Conservation (phyloP, 495 filamentous ascomycete genomes). For the Saxophila tyrrhenica region DNA sequence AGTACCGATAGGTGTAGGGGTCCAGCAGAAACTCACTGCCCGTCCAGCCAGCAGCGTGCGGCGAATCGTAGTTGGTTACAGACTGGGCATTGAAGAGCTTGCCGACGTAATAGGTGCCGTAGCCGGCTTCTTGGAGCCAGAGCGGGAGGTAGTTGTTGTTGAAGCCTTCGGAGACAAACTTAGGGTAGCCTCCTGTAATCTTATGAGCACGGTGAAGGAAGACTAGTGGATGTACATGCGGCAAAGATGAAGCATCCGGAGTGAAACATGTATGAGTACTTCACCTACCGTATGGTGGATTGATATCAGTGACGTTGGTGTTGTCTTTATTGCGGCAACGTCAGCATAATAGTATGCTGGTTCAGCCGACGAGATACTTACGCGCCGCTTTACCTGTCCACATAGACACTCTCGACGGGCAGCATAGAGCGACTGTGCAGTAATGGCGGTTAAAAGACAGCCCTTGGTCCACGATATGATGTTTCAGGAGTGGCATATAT, state of each 20-base stretch:
- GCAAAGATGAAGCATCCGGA: neutral
- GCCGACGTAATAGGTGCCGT: constrained; percentile 62
- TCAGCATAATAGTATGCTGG: neutral
- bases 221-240: neutral
- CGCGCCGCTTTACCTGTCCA: constrained; percentile 53
- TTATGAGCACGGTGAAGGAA: neutral
- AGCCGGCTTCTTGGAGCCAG: constrained; percentile 60
- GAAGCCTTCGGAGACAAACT: constrained; percentile 53
- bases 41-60: constrained; percentile 46
- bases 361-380: neutral
- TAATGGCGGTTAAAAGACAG: constrained; percentile 23
- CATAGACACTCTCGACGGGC: constrained; percentile 26
- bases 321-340: constrained; percentile 35
- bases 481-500: constrained; percentile 24
- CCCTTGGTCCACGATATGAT: constrained; percentile 23
- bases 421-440: constrained; percentile 27
- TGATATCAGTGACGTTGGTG: constrained; percentile 63
- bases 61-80: constrained; percentile 29
- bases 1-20: constrained; percentile 60
- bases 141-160: constrained; percentile 57
- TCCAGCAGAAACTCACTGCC: constrained; percentile 58
- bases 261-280: neutral
- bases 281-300: constrained; percentile 33
- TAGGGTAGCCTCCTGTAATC: constrained; percentile 50
- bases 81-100: constrained; percentile 54